Base-by-base conservation (phyloP, 2,329 filamentous ascomycete species). In the Fusarium beomiforme region DNA sequence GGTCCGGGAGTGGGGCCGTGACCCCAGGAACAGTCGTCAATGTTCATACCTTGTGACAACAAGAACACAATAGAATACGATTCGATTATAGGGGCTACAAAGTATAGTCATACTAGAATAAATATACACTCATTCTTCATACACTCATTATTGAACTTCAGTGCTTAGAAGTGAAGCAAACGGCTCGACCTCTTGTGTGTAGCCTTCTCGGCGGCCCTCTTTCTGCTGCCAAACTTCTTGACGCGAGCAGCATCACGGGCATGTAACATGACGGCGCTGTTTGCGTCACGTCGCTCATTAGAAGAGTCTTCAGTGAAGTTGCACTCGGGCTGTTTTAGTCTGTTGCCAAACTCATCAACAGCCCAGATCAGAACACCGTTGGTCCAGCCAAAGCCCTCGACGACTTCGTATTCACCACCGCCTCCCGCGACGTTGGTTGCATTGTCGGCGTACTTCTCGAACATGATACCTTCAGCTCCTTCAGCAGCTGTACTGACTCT, bases 351-450 rank as follows among this genome's bases (percentile, higher is more conserved):
- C 11, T 84, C 84, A 73, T 92, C 90, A 12, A 86, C 89, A 2
- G 85, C 83, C 89, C 90, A 92, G 56, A 92, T 87, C 33, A 92
- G 78, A 56, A 92, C 89, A 33, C 90, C 90, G 71, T 92, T 92
- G 2, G 88, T 89, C 90, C 90, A 92, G 10, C 90, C 90, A 72
- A 92, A 92, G 2, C 90, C 90, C 79, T 91, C 88, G 5, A 91
- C 90, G 9, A 92, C 90, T 58, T 87, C 85, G 77, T 92, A 92
- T 82, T 92, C 90, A 70, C 90, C 90, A 9, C 90, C 90, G 10
- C 88, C 82, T 31, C 90, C 90, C 3, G 87, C 88, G 1, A 85
- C 86, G 68, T 91, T 90, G 47, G 85, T 89, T 11, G 86, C 80
- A 61, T 86, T 87, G 71, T 91, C 88, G 16, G 82, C 83, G 76